Percentiles rank a stretch among this genome's conserved stretches.
phyloP scores from a whole-genome alignment of 31 red algal species.

The Porphyra umbilicalis region DNA sequence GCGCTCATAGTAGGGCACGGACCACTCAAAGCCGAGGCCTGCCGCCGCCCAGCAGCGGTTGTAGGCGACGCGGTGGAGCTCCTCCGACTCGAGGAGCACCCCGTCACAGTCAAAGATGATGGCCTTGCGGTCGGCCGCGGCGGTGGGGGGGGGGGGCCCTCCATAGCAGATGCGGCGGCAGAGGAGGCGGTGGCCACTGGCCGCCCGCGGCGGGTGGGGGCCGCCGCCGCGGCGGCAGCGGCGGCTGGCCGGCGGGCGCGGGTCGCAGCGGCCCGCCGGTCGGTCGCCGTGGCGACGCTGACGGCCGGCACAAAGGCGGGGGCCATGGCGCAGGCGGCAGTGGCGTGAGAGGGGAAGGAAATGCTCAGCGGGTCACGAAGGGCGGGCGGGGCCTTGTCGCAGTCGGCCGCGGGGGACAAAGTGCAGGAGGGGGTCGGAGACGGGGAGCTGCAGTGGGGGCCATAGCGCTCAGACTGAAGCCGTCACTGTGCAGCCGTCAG shows the following conservation, averaged over 20 bases:
- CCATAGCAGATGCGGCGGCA: not conserved
- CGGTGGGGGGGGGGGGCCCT: not conserved
- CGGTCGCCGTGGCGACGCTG: not conserved
- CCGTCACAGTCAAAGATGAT: conserved; percentile 99
- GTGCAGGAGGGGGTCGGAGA: no score
- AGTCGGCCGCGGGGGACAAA: no score
- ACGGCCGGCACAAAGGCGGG: no score
- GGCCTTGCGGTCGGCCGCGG: conserved; percentile 10
- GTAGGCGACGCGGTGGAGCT: conserved; percentile 81
- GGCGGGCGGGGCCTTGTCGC: no score
- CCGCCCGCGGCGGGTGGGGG: not conserved
- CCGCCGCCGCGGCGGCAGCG: not conserved
- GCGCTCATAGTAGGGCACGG: conserved; percentile 63
- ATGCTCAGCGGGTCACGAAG: no score
- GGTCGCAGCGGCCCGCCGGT: not conserved
- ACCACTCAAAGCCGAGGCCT: conserved; percentile 64
- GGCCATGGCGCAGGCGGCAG: no score
- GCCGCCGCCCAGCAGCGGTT: conserved; percentile 60
- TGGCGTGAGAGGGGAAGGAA: no score
- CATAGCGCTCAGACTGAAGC: no score
- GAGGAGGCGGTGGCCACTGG: not conserved
- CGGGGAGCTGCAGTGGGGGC: no score
- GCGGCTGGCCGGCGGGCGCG: not conserved
- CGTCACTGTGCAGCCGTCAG: no score
- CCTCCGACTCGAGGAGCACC: conserved; percentile 92